A percentile compares a stretch with the other conserved stretches of the same genome.
phyloP scores from a whole-genome alignment of 768 basidiomycete genomes.

The Chiua virens region DNA sequence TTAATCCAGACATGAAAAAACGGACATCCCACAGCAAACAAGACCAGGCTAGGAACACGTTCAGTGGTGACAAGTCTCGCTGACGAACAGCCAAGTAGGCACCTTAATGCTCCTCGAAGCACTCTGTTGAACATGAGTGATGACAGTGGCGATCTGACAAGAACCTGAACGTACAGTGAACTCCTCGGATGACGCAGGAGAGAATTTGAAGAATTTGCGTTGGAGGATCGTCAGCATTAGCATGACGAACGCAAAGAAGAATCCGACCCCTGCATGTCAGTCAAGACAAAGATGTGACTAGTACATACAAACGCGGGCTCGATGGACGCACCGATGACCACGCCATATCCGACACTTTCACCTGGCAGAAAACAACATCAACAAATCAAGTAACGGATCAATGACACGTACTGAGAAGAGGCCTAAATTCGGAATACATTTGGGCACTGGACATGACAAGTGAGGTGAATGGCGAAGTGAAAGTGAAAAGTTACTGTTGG shows the following conservation, averaged over 20 bases:
- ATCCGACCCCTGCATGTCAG: conserved; percentile 41
- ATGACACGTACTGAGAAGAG: conserved; percentile 34
- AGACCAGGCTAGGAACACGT: conserved; percentile 41
- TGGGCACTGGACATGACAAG: conserved; percentile 14
- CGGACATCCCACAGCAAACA: conserved; percentile 50
- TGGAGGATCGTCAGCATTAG: conserved; percentile 45
- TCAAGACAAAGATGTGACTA: neutral
- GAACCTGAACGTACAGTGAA: conserved; percentile 37
- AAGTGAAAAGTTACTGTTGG: neutral
- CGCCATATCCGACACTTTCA: conserved; percentile 50
- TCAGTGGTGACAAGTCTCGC: neutral
- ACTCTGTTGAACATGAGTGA: conserved; percentile 28
- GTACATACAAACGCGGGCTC: neutral
- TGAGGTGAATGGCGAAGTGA: no score
- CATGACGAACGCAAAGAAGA: conserved; percentile 51
- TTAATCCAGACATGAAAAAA: neutral
- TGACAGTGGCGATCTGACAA: neutral
- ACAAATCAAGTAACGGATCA: neutral
- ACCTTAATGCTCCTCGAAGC: conserved; percentile 49
- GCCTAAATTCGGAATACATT: conserved; percentile 38
- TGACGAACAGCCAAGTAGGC: neutral
- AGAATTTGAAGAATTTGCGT: conserved; percentile 45
- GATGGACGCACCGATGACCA: conserved; percentile 41
- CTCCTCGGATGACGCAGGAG: conserved; percentile 48
- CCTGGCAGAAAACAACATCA: conserved; percentile 22